These are phyloP conservation scores for Boletus tylopilopsis DNA, from an alignment of 768 basidiomycete genomes.

Conservation along the genomic window DNA sequence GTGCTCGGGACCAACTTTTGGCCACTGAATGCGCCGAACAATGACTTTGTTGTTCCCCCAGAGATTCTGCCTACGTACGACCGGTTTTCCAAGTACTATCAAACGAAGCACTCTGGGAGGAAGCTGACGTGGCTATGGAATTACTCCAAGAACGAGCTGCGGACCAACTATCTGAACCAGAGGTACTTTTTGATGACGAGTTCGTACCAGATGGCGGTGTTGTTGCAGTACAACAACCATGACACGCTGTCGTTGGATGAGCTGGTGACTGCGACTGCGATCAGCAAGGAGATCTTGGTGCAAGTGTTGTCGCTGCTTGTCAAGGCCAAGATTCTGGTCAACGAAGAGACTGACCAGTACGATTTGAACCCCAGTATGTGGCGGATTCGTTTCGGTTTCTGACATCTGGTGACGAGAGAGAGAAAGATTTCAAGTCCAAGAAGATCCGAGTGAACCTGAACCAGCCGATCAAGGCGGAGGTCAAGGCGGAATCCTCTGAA, in stretches of 20 bases:
- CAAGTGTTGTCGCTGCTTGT: slow-evolving; percentile 62
- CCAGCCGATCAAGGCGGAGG: slow-evolving; percentile 90
- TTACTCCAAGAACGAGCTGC: slow-evolving; percentile 93
- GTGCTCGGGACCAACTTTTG: slow-evolving; percentile 96
- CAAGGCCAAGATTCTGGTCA: slow-evolving; percentile 86
- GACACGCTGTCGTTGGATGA: slow-evolving; percentile 85
- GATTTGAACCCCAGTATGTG: slow-evolving; percentile 79
- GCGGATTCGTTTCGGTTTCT: neutral
- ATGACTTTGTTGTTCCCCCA: slow-evolving; percentile 84
- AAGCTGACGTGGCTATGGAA: slow-evolving; percentile 99
- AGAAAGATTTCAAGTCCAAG: slow-evolving; percentile 84
- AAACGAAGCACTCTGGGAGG: slow-evolving; percentile 89
- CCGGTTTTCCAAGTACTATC: slow-evolving; percentile 90
- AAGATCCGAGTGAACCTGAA: slow-evolving; percentile 92
- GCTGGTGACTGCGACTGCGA: slow-evolving; percentile 70
- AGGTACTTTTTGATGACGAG: slow-evolving; percentile 97
- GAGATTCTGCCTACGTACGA: slow-evolving; percentile 88
- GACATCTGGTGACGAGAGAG: neutral
- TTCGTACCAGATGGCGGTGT: slow-evolving; percentile 92
- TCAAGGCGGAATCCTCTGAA: slow-evolving; percentile 85
- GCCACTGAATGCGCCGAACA: slow-evolving; percentile 80
- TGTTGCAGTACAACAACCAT: slow-evolving; percentile 89
- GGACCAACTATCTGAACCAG: slow-evolving; percentile 88
- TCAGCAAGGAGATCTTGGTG: slow-evolving; percentile 75
- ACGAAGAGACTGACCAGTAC: slow-evolving; percentile 85